Conservation (phyloP, 305 asterid species). For the Galium porrigens region DNA sequence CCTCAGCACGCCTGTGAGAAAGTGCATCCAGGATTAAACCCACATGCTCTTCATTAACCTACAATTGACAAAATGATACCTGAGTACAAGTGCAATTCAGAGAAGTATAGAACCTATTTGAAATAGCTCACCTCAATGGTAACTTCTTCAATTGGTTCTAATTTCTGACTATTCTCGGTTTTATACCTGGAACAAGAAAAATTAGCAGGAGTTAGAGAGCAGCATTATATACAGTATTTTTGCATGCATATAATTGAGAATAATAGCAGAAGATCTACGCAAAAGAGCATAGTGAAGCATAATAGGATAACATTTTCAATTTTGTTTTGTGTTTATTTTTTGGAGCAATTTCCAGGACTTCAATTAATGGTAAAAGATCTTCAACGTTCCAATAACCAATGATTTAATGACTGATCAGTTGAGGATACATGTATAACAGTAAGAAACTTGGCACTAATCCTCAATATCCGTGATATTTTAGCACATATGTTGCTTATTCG, state of each 20-base stretch:
- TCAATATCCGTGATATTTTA: neutral
- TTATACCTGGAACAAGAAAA: constrained; percentile 48
- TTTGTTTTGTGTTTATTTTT: neutral
- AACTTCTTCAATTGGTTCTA: constrained; percentile 98
- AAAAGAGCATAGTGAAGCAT: neutral
- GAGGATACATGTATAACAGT: neutral
- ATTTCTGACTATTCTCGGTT: constrained; percentile 53
- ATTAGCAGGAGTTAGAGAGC: neutral
- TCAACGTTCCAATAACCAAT: neutral
- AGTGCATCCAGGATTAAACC: constrained; percentile 95
- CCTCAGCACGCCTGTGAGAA: constrained; percentile 82
- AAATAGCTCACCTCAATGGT: constrained; percentile 59
- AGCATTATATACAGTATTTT: neutral
- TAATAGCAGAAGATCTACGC: neutral
- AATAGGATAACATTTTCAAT: neutral
- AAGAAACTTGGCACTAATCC: neutral
- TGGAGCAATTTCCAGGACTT: constrained; percentile 1
- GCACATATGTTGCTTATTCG: neutral
- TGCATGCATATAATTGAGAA: neutral
- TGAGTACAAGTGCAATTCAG: constrained; percentile 1
- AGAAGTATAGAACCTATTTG: neutral
- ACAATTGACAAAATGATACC: constrained; percentile 16
- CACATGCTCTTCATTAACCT: constrained; percentile 95
- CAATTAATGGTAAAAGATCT: neutral
- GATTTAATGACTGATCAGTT: neutral